A percentile compares a stretch with the other conserved stretches of the same genome.
These are phyloP conservation scores for Wallacemonas sp. DNA, from an alignment of 208 protist genomes.

Conservation along the genomic window DNA sequence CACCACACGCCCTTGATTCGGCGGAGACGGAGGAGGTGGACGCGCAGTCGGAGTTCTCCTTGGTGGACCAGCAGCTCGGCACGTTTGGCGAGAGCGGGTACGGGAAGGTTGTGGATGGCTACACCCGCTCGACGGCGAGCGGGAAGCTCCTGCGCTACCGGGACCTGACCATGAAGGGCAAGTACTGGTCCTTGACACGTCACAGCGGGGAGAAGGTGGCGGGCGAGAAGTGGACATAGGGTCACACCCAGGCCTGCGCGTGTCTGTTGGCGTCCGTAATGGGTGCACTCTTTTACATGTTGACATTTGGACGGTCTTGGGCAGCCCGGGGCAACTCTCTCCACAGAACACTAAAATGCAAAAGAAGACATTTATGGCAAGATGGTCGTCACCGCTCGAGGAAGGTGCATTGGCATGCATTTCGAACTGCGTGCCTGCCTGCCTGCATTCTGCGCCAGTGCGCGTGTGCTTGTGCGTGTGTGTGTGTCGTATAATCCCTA, in stretches of 20 bases:
- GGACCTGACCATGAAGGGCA: conserved; percentile 87
- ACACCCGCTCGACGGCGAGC: conserved; percentile 57
- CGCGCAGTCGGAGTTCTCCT: conserved; percentile 27
- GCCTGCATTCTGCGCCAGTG: neutral
- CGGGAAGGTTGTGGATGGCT: conserved; percentile 63
- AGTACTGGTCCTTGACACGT: conserved; percentile 74
- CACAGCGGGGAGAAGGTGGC: conserved; percentile 46
- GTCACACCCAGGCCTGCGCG: neutral
- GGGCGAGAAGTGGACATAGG: conserved; percentile 43
- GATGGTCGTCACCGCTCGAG: too few relatives aligned
- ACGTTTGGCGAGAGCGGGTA: conserved; percentile 62
- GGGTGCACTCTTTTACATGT: neutral
- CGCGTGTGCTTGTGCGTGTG: conserved; percentile 1
- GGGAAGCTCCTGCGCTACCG: conserved; percentile 76
- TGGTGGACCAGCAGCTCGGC: conserved; percentile 87
- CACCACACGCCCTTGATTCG: too few relatives aligned
- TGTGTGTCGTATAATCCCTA: neutral
- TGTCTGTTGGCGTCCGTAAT: neutral
- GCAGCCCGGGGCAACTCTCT: too few relatives aligned
- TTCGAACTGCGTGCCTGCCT: too few relatives aligned
- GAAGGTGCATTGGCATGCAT: too few relatives aligned
- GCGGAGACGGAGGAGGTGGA: conserved; percentile 9
- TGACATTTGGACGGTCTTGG: neutral
- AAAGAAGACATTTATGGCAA: too few relatives aligned
- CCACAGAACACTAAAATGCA: neutral